phyloP scores from a whole-genome alignment of 345 rosid genomes.

The Lepidium didymum region DNA sequence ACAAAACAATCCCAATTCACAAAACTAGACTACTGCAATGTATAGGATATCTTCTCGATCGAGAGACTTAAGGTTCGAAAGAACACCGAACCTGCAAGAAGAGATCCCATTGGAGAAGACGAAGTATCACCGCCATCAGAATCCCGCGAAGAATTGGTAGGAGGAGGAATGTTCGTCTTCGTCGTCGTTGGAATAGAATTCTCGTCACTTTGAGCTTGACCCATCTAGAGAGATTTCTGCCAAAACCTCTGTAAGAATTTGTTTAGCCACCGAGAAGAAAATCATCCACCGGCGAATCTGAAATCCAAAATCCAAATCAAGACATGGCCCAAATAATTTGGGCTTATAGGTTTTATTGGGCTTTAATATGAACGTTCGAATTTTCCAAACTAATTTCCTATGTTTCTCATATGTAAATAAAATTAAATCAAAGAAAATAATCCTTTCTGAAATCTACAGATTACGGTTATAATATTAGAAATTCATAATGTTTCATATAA shows the following conservation, averaged over 20 bases:
- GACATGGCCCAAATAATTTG: not conserved
- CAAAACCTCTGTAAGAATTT: not conserved
- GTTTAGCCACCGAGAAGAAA: slow-evolving; percentile 7
- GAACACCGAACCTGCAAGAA: slow-evolving; percentile 40
- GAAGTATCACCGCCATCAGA: slow-evolving; percentile 12
- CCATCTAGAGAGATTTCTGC: slow-evolving; percentile 29
- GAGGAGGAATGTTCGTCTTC: not conserved
- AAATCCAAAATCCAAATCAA: not conserved
- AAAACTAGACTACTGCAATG: not conserved
- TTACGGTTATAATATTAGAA: no score
- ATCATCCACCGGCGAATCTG: not conserved
- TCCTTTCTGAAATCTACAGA: no score
- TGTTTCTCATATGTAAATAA: no score
- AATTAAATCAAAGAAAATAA: no score
- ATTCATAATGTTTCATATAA: no score
- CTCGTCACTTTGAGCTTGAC: slow-evolving; percentile 43
- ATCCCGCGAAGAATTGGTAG: slow-evolving; percentile 6
- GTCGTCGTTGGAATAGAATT: slow-evolving; percentile 15
- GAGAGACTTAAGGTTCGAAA: not conserved
- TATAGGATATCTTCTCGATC: not conserved
- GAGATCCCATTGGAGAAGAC: slow-evolving; percentile 46
- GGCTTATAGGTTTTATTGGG: not conserved
- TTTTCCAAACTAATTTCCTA: not conserved
- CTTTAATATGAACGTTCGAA: not conserved
- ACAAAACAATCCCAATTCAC: not conserved